A percentile compares a stretch with the other conserved stretches of the same genome.
phyloP scores from a whole-genome alignment of 2,329 filamentous ascomycete genomes.

The Aspergillus neoniger region DNA sequence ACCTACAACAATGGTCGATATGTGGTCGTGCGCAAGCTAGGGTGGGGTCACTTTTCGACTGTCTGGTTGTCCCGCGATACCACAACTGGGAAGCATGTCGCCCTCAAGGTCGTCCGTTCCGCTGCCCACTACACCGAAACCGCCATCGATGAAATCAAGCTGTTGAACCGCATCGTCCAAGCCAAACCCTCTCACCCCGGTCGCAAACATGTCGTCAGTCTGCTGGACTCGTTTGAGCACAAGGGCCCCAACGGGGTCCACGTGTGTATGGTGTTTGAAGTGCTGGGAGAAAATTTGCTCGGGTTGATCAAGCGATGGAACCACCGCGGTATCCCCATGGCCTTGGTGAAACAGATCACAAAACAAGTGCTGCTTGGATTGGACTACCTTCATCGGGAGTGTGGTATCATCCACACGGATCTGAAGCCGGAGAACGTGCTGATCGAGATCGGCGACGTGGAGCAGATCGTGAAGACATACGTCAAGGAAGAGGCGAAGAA shows the following conservation, averaged over 20 bases:
- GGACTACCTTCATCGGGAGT: slow-evolving; percentile 95
- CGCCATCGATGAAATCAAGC: slow-evolving; percentile 97
- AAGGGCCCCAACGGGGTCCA: slow-evolving; percentile 95
- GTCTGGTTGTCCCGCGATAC: slow-evolving; percentile 87
- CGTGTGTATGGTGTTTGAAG: slow-evolving; percentile 99
- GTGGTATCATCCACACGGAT: slow-evolving; percentile 98
- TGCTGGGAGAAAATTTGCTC: slow-evolving; percentile 89
- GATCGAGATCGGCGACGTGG: slow-evolving; percentile 97
- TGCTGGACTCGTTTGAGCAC: slow-evolving; percentile 96
- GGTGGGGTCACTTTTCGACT: slow-evolving; percentile 99
- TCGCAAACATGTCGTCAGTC: slow-evolving; percentile 90
- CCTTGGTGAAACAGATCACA: slow-evolving; percentile 96
- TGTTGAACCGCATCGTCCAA: slow-evolving; percentile 93
- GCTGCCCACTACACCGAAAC: slow-evolving; percentile 99
- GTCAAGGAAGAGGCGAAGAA: slow-evolving; percentile 71
- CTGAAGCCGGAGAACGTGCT: slow-evolving; percentile 97
- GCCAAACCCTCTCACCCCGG: slow-evolving; percentile 94
- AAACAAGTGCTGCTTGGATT: slow-evolving; percentile 95
- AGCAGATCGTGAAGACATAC: slow-evolving; percentile 95
- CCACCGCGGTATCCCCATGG: slow-evolving; percentile 93
- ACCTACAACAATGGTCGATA: slow-evolving; percentile 98
- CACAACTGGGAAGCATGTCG: slow-evolving; percentile 86
- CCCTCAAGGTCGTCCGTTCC: slow-evolving; percentile 94
- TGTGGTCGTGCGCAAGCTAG: slow-evolving; percentile 91
- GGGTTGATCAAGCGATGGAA: slow-evolving; percentile 99